Evolutionary conservation across 1,139 yeast genomes (phyloP).

Genomic region (Yamadazyma atmosphaerica): DNA sequence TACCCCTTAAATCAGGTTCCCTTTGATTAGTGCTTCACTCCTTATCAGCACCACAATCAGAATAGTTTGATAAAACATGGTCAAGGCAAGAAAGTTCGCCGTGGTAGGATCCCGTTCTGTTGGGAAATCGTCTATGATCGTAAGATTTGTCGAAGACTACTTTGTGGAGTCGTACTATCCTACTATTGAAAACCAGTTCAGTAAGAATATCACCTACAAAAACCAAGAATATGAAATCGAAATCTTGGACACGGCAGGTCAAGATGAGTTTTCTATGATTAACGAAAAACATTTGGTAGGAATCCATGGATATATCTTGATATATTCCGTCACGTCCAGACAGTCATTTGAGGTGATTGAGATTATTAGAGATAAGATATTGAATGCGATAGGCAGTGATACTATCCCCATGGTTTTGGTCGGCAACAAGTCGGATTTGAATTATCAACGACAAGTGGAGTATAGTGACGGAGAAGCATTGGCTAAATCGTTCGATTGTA

Average conservation of each 20-base stretch:
- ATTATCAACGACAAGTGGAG: slow-evolving; percentile 64
- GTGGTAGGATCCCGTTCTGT: slow-evolving; percentile 90
- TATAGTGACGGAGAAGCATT: slow-evolving; percentile 62
- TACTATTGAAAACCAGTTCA: slow-evolving; percentile 87
- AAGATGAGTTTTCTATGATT: slow-evolving; percentile 84
- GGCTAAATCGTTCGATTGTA: slow-evolving; percentile 62
- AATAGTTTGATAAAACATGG: slow-evolving; percentile 21
- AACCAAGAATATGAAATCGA: slow-evolving; percentile 82
- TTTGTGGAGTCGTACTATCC: slow-evolving; percentile 91
- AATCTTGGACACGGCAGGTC: slow-evolving; percentile 93
- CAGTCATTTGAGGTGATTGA: slow-evolving; percentile 78
- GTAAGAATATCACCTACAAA: slow-evolving; percentile 67
- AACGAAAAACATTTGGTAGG: slow-evolving; percentile 83
- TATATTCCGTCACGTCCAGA: slow-evolving; percentile 79
- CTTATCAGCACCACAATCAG: no score
- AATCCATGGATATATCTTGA: slow-evolving; percentile 80
- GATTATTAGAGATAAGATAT: slow-evolving; percentile 79
- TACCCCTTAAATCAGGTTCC: no score
- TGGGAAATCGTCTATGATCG: slow-evolving; percentile 86
- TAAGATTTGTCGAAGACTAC: slow-evolving; percentile 84
- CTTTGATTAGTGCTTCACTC: no score
- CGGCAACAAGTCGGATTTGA: slow-evolving; percentile 81
- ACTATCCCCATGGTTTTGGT: slow-evolving; percentile 77
- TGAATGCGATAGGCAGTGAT: slow-evolving; percentile 73
- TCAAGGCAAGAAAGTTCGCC: slow-evolving; percentile 73